phyloP scores from a whole-genome alignment of 352 stramenopile species.

The Pythium plurisporium region DNA sequence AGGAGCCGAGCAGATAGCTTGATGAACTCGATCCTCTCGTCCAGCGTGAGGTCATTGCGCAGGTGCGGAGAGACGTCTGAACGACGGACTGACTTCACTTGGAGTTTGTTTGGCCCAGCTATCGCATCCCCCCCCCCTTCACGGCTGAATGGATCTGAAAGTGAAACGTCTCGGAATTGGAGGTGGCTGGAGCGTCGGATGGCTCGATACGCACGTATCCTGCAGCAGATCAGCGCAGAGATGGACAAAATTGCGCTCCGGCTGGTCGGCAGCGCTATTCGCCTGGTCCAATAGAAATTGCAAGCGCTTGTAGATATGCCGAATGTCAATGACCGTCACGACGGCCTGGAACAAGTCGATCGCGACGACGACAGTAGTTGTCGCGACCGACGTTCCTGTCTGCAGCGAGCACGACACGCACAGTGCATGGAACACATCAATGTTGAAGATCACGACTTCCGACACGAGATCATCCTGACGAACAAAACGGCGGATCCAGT shows the following conservation, averaged over 20 bases:
- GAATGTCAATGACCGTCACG: slow-evolving; percentile 19
- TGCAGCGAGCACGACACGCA: slow-evolving; percentile 28
- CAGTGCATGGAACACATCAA: slow-evolving; percentile 12
- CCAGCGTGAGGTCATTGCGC: too few species aligned
- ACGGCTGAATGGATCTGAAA: too few species aligned
- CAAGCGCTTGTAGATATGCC: not conserved
- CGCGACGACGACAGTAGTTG: slow-evolving; percentile 21
- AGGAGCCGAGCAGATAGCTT: too few species aligned
- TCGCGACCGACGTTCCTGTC: slow-evolving; percentile 17
- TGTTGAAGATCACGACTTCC: slow-evolving; percentile 14
- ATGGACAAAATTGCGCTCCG: not conserved
- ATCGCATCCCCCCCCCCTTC: too few species aligned
- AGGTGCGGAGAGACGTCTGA: too few species aligned
- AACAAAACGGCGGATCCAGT: too few species aligned
- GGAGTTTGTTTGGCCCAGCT: too few species aligned
- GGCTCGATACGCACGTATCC: not conserved
- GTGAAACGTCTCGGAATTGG: not conserved
- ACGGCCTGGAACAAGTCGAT: slow-evolving; percentile 29
- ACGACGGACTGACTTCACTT: too few species aligned
- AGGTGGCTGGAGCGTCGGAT: not conserved
- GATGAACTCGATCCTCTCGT: too few species aligned
- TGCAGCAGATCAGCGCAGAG: slow-evolving; percentile 5
- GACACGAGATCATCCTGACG: slow-evolving; percentile 32
- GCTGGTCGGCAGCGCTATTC: not conserved
- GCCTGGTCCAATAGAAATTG: slow-evolving; percentile 9